Evolutionary conservation across 495 filamentous ascomycete genomes (phyloP), one percentile per base, ranked within the genome.

Genomic region (Aspergillus avenaceus): DNA sequence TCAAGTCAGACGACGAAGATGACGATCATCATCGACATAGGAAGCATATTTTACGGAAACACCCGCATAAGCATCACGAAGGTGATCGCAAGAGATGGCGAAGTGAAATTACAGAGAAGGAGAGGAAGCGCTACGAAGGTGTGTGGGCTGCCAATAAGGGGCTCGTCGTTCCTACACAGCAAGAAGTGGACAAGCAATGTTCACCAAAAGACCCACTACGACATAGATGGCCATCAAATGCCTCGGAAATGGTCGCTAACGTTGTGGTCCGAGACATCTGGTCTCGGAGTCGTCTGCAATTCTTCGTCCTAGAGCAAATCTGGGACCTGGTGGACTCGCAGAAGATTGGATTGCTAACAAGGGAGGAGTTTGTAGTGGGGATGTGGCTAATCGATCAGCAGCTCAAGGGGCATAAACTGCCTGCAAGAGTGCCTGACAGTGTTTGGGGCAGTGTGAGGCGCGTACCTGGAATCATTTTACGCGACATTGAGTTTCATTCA

Each of bases 131-230:
- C n/a, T 97, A 97, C 59, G 93, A 97, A 69, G 95, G 90, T 4
- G 85, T 98, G 3, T 98, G 91, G 90, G 93, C 95, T 21, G 91
- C 90, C 14, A 97, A 98, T 59, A 82, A 82, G 50, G 92, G 91
- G 0, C 47, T 91, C n/a, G 67, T 78, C 22, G 65, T 82, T 41
- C 54, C 62, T 31, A 45, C 52, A 4, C 42, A 53, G 41, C 38
- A 24, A 45, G 32, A 46, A 24, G 26, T 58, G 24, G 41, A 32
- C 28, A 25, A 24, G 23, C 49, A 47, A 18, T 16, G 14, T n/a
- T 18, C 45, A 2, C 2, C 6, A 5, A 22, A 46, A 12, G 45
- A 52, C 18, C 24, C 16, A 5, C 40, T 50, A 2, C 28, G 49
- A 0, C 32, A 52, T 9, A 42, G 25, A 40, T 66, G 65, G 54